Evolutionary conservation across 2,329 filamentous ascomycete genomes (phyloP).

Genomic region (Uncinocarpus reesii): DNA sequence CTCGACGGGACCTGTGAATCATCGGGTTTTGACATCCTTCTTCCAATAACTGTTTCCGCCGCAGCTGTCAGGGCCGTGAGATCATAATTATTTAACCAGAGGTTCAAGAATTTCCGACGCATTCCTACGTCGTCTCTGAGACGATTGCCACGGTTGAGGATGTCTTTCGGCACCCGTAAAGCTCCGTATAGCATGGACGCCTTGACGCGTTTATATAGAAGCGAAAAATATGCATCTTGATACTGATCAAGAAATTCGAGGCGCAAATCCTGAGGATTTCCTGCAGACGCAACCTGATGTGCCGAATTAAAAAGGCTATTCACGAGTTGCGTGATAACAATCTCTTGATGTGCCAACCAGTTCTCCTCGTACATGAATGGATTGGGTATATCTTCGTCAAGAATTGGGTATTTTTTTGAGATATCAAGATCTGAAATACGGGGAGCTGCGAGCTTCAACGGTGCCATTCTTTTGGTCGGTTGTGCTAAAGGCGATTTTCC

Average conservation of each 20-base stretch:
- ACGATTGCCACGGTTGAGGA: conserved; percentile 37
- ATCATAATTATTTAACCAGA: conserved; percentile 52
- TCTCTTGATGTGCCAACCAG: conserved; percentile 53
- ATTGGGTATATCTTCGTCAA: conserved; percentile 45
- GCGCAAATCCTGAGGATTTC: conserved; percentile 31
- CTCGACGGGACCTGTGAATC: conserved; percentile 10
- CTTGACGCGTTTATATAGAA: conserved; percentile 48
- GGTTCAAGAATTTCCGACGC: conserved; percentile 45
- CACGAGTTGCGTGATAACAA: conserved; percentile 49
- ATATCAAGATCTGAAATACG: conserved; percentile 22
- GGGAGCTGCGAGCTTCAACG: conserved; percentile 27
- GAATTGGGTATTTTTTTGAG: conserved; percentile 40
- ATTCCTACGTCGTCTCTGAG: conserved; percentile 49
- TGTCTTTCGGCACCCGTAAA: conserved; percentile 46
- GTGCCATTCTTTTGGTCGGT: conserved; percentile 17
- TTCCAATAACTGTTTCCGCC: conserved; percentile 50
- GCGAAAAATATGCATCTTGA: conserved; percentile 41
- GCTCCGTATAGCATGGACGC: conserved; percentile 50
- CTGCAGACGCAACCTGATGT: conserved; percentile 13
- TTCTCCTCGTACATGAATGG: conserved; percentile 53
- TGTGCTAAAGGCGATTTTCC: neutral
- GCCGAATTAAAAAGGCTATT: conserved; percentile 45
- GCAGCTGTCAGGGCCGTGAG: conserved; percentile 42
- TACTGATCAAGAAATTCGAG: conserved; percentile 45
- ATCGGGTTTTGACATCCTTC: conserved; percentile 32